Evolutionary conservation across 768 basidiomycete genomes (phyloP).

Genomic region (Calocera cornea): DNA sequence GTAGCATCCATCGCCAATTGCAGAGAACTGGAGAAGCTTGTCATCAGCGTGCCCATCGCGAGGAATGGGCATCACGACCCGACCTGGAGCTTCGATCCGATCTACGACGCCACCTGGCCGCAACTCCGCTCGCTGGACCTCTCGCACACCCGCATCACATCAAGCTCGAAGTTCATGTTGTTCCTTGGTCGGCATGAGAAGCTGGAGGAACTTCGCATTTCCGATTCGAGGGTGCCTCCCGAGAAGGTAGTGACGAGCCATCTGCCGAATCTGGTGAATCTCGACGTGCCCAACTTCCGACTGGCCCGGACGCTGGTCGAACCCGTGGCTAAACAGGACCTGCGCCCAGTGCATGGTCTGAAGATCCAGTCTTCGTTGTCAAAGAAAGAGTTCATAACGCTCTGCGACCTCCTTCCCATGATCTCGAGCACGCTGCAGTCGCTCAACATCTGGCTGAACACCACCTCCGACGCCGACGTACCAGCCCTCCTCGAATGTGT

Average conservation of each 20-base stretch:
- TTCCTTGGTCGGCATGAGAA: background rate
- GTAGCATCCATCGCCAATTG: background rate
- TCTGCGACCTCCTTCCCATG: background rate
- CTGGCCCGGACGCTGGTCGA: background rate
- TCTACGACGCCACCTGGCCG: background rate
- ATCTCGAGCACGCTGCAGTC: background rate
- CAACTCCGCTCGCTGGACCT: background rate
- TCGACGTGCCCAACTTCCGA: background rate
- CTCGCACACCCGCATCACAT: background rate
- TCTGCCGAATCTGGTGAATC: background rate
- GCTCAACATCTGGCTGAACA: background rate
- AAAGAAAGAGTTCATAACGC: background rate
- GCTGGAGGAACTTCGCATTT: background rate
- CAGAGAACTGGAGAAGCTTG: background rate
- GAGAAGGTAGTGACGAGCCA: background rate
- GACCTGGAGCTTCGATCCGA: background rate
- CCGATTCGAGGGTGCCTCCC: background rate
- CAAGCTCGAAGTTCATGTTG: background rate
- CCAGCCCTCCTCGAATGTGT: background rate
- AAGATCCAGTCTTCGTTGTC: background rate
- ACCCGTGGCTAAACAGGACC: background rate
- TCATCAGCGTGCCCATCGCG: background rate
- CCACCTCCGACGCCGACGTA: background rate
- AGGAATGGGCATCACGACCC: background rate
- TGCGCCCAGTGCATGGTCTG: background rate